Conservation (phyloP, 1,139 yeast genomes). For the Protomyces arabidopsidicola region DNA sequence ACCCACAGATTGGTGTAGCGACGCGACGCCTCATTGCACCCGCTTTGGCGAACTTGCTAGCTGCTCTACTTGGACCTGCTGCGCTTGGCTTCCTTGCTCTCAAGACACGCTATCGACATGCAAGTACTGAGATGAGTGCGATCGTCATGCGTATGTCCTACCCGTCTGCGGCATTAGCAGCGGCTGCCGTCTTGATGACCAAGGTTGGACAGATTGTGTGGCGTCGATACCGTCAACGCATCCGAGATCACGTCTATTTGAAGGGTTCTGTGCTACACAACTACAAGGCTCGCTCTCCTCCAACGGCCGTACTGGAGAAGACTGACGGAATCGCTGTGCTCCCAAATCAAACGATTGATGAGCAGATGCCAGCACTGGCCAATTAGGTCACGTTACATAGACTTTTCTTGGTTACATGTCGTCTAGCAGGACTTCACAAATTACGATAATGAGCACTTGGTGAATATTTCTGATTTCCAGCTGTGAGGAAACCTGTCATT, state of each 20-base stretch:
- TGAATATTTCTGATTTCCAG: too few species aligned
- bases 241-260: constrained; percentile 14
- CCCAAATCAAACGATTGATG: not conserved
- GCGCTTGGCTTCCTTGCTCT: constrained; percentile 20
- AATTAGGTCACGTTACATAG: too few species aligned
- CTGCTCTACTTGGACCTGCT: constrained; percentile 18
- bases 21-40: constrained; percentile 19
- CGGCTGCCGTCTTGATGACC: not conserved
- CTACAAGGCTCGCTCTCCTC: not conserved
- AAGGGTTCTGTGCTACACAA: constrained; percentile 21
- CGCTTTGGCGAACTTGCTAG: not conserved
- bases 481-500: too few species aligned
- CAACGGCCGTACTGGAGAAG: not conserved
- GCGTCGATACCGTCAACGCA: constrained; percentile 4
- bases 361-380: not conserved
- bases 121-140: not conserved
- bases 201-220: not conserved
- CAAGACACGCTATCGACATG: constrained; percentile 1
- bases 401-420: too few species aligned
- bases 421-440: too few species aligned
- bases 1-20: constrained; percentile 24
- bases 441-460: too few species aligned
- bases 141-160: constrained; percentile 12
- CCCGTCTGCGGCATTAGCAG: constrained; percentile 12
- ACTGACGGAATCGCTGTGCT: not conserved